phyloP scores from a whole-genome alignment of 169 alveolate genomes.

The Eimeria acervulina region DNA sequence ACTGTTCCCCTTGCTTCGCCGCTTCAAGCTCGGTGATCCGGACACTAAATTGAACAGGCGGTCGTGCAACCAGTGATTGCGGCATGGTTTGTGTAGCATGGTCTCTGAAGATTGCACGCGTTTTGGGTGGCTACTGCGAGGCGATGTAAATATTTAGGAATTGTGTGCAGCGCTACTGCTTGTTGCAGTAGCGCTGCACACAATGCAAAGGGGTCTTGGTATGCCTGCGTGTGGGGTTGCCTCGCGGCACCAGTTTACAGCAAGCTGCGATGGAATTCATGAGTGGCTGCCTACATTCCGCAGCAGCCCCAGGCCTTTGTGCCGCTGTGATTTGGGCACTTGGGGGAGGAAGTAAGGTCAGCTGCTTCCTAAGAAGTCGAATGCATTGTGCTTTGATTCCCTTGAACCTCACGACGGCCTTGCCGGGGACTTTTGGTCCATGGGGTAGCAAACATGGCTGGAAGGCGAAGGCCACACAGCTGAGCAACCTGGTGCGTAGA shows the following conservation, averaged over 20 bases:
- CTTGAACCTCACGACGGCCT: too few relatives aligned
- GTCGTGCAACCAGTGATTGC: neutral
- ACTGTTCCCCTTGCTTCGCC: neutral
- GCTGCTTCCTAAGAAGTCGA: neutral
- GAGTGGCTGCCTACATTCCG: neutral
- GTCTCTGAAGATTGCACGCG: neutral
- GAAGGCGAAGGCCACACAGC: too few relatives aligned
- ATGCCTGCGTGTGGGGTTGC: neutral
- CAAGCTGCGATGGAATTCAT: neutral
- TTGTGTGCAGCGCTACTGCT: neutral
- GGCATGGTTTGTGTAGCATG: neutral
- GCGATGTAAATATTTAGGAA: neutral
- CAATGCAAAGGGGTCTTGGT: neutral
- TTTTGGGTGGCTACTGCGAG: neutral
- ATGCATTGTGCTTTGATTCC: too few relatives aligned
- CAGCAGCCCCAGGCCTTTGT: neutral
- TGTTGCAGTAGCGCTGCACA: too few relatives aligned
- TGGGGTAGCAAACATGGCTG: too few relatives aligned
- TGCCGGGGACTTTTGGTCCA: too few relatives aligned
- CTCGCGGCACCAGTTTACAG: neutral
- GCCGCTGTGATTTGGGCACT: neutral
- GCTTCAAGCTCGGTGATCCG: neutral
- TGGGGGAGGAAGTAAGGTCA: neutral
- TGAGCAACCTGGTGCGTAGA: too few relatives aligned
- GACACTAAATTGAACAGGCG: neutral